phyloP scores from a whole-genome alignment of 208 protist genomes.

The Acanthamoeba lenticulata region DNA sequence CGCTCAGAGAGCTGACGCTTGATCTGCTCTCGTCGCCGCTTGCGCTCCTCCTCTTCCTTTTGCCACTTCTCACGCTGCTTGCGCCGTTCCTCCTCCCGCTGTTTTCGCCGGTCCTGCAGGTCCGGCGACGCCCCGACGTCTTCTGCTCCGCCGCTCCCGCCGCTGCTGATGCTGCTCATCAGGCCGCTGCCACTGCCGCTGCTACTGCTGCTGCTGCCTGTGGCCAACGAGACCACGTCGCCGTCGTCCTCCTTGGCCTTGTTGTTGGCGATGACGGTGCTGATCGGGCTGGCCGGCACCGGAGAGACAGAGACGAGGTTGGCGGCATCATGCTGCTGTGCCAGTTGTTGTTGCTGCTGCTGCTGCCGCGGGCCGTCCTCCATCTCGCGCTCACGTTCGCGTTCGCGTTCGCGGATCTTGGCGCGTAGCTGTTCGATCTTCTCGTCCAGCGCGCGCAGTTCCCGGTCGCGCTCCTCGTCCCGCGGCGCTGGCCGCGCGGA shows the following conservation, averaged over 20 bases:
- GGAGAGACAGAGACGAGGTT: background rate
- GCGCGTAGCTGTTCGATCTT: conserved; percentile 16
- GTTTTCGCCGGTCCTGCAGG: background rate
- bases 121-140: background rate
- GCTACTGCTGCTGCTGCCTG: too few relatives aligned
- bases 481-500: background rate
- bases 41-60: background rate
- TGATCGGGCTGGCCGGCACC: background rate
- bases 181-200: background rate
- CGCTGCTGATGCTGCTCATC: too few relatives aligned
- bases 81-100: background rate
- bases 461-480: background rate
- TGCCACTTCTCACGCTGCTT: background rate
- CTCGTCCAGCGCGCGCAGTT: background rate
- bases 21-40: background rate
- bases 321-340: background rate
- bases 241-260: background rate
- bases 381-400: background rate
- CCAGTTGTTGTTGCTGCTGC: background rate
- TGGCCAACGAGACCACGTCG: too few relatives aligned
- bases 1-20: background rate
- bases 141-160: background rate
- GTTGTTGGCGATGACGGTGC: background rate
- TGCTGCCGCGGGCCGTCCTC: background rate
- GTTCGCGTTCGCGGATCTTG: conserved; percentile 1